phyloP scores from a whole-genome alignment of 2,329 filamentous ascomycete species.

The Calonectria pteridis region DNA sequence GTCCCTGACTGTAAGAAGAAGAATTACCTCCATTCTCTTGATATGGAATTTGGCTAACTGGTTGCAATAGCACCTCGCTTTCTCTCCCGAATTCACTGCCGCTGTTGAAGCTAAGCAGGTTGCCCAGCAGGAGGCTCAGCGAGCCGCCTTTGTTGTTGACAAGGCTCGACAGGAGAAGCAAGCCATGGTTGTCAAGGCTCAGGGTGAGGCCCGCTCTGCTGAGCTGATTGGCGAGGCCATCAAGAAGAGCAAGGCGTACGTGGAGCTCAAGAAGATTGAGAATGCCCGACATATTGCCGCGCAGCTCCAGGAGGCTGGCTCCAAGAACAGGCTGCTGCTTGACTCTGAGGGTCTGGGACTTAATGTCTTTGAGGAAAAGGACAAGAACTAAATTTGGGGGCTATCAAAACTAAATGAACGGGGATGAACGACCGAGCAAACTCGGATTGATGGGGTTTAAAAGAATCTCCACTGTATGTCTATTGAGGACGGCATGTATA shows the following conservation, averaged over 20 bases:
- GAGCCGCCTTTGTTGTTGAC: conserved; percentile 97
- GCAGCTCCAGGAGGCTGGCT: conserved; percentile 86
- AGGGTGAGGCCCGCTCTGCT: conserved; percentile 98
- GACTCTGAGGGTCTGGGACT: conserved; percentile 92
- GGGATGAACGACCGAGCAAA: conserved; percentile 1
- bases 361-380: conserved; percentile 78
- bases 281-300: conserved; percentile 92
- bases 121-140: conserved; percentile 92
- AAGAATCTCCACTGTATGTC: conserved; percentile 63
- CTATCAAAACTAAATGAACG: neutral
- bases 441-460: conserved; percentile 28
- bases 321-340: conserved; percentile 93
- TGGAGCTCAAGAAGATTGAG: conserved; percentile 98
- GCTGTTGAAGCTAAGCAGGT: conserved; percentile 82
- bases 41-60: conserved; percentile 15
- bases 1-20: conserved; percentile 82
- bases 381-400: neutral
- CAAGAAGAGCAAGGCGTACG: conserved; percentile 98
- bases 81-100: conserved; percentile 80
- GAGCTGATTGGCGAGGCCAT: conserved; percentile 99
- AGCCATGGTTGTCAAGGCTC: conserved; percentile 96
- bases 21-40: too few relatives aligned
- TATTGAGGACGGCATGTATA: conserved; percentile 46
- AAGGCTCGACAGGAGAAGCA: conserved; percentile 99
- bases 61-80: conserved; percentile 71